Base-by-base conservation (phyloP, 495 filamentous ascomycete genomes). In the Tuber calosporum region DNA sequence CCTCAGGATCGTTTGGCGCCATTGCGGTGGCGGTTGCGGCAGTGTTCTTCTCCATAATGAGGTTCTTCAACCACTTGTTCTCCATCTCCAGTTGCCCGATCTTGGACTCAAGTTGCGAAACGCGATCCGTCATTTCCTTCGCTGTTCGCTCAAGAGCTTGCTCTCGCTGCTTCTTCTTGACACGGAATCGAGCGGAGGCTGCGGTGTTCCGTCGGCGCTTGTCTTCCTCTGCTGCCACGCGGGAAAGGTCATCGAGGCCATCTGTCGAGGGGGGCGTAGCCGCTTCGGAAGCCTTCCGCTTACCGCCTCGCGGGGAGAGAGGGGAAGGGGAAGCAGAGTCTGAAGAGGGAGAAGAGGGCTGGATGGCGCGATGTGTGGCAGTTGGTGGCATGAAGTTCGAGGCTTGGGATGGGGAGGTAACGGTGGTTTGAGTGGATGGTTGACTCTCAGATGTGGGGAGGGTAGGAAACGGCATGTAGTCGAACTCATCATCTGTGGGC, bases 91-190 rank as follows among this genome's bases (percentile, higher is more conserved):
- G 84, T 78, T 93, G 90, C 70, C 89, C 88, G 69, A 99, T 92
- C 62, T 91, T 89, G 69, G 89, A 86, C 83, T 98, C 95, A 19
- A 99, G 87, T 17, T 84, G 84, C 17, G 84, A 85, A 62, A 96
- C 91, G 84, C 94, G 93, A 45, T 97, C 94, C 11, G 87, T 88
- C 82, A 96, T 92, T 78, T 97, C 95, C 83, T 96, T 94, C 73
- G 95, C 91, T 67, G 89, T 89, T 72, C 90, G 90, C 85, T 98
- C 95, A 73, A 99, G 90, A 4, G 91, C 90, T 82, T 95, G 92
- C 85, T 99, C 95, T 71, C 95, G 92, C 84, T 96, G 92, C 88
- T 99, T 99, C 92, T 99, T 99, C 88, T 99, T 99, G 80, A 96
- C 89, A 72, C 95, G 91, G 88, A 99, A 99, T 71, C 95, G 91